phyloP scores from a whole-genome alignment of 225 moss, liverwort and hornwort species.

The Marchantia polymorpha region DNA sequence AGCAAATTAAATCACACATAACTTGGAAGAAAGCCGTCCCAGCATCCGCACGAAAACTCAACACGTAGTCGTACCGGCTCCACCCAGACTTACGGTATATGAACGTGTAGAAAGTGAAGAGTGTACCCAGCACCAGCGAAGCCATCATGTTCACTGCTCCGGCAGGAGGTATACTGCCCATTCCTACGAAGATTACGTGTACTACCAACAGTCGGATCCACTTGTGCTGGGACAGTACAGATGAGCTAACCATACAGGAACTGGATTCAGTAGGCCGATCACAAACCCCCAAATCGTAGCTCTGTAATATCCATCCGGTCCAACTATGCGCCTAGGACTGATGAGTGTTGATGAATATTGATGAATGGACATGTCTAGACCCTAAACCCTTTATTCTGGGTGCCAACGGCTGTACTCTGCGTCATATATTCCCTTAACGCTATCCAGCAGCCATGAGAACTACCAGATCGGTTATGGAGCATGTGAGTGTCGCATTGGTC shows the following conservation, averaged over 20 bases:
- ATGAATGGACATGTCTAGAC: constrained; percentile 24
- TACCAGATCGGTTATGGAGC: neutral
- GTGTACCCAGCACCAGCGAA: constrained; percentile 8
- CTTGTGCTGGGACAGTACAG: neutral
- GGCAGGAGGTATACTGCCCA: constrained; percentile 12
- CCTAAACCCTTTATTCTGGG: too few relatives aligned
- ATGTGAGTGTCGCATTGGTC: neutral
- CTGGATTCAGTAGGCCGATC: constrained; percentile 1
- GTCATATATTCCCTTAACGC: constrained; percentile 5
- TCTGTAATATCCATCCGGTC: neutral
- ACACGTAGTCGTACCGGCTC: constrained; percentile 25
- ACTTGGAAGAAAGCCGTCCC: constrained; percentile 8
- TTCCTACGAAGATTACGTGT: neutral
- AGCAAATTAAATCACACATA: neutral
- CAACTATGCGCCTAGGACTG: constrained; percentile 18
- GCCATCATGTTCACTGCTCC: constrained; percentile 13
- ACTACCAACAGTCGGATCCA: constrained; percentile 3
- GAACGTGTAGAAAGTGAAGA: constrained; percentile 26
- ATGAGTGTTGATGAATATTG: too few relatives aligned
- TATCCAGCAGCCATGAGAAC: constrained; percentile 10
- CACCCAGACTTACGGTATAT: constrained; percentile 22
- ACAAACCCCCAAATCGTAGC: constrained; percentile 18
- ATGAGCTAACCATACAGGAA: constrained; percentile 12
- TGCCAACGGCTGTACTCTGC: neutral
- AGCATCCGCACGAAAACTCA: constrained; percentile 13